Conservation (phyloP, 139 green algal species). For the Chlamydomonas urium region DNA sequence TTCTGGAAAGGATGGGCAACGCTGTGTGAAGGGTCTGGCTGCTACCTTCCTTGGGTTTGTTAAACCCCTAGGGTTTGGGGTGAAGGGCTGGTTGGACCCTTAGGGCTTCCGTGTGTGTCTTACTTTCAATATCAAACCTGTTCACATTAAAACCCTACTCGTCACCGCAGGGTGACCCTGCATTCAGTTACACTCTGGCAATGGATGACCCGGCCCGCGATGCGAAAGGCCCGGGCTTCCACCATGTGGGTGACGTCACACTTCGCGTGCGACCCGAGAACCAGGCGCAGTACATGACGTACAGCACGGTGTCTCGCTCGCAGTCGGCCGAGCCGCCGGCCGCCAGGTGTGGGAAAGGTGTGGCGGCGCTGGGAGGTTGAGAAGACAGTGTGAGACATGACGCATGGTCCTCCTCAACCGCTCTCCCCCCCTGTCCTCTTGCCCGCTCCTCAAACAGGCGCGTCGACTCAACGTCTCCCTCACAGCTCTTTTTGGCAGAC, state of each 20-base stretch:
- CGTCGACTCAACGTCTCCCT: too few relatives aligned
- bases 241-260: conserved; percentile 2
- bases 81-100: background rate
- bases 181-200: background rate
- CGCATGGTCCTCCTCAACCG: too few relatives aligned
- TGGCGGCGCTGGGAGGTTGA: too few relatives aligned
- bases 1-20: too few relatives aligned
- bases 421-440: too few relatives aligned
- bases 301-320: conserved; percentile 6
- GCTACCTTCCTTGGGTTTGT: too few relatives aligned
- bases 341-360: too few relatives aligned
- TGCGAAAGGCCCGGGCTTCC: background rate
- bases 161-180: background rate
- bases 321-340: too few relatives aligned
- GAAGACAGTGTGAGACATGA: too few relatives aligned
- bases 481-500: background rate
- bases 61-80: background rate
- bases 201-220: background rate
- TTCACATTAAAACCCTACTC: too few relatives aligned
- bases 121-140: background rate
- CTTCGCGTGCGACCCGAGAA: background rate
- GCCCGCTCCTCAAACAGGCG: too few relatives aligned
- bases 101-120: background rate
- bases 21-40: too few relatives aligned
- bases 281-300: background rate